Base-by-base conservation (phyloP, 495 filamentous ascomycete genomes). In the Penicillium tannophilum region DNA sequence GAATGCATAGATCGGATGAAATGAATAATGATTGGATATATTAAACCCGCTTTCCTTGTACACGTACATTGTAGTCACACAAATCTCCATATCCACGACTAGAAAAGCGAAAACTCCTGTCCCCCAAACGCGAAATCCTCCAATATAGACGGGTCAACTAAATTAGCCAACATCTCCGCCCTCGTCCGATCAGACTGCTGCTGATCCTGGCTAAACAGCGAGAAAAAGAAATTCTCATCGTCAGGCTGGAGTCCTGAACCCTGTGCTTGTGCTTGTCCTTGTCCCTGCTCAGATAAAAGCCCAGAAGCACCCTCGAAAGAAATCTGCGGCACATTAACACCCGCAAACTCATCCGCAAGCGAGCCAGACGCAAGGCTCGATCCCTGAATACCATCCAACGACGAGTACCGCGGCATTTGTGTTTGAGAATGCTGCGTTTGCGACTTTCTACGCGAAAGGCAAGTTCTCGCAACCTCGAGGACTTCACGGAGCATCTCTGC, bases 91-190 rank as follows among this genome's bases (percentile, higher is more conserved):
- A 17, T 6, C 4, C 43, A 6, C 23, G 28, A 36, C 45, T 47
- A 61, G 23, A 62, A 58, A 41, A 59, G 62, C n/a, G 66, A 63
- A 44, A 58, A 56, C 20, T 64, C 58, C n/a, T 60, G 52, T 19
- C 63, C 63, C 33, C 68, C 68, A 58, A 71, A 71, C 1, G 68
- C 68, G 58, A 71, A 71, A 41, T 71, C 61, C 58, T 66, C 68
- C 49, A 68, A 47, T 20, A 71, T 62, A 26, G 59, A 61, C 41
- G 65, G 65, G 48, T 71, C 60, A 11, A 71, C 63, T 35, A 68
- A 47, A 54, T 66, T 68, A 8, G 63, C 63, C 57, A 68, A 43
- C 12, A 71, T 68, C 55, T 68, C 61, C 20, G 64, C 56, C 16
- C 64, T 35, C 3, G 64, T 65, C 50, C 31, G 51, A 55, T 65